Evolutionary conservation across 345 rosid genomes (phyloP), one percentile per base, ranked within the genome.

Genomic region (Geranium brycei): DNA sequence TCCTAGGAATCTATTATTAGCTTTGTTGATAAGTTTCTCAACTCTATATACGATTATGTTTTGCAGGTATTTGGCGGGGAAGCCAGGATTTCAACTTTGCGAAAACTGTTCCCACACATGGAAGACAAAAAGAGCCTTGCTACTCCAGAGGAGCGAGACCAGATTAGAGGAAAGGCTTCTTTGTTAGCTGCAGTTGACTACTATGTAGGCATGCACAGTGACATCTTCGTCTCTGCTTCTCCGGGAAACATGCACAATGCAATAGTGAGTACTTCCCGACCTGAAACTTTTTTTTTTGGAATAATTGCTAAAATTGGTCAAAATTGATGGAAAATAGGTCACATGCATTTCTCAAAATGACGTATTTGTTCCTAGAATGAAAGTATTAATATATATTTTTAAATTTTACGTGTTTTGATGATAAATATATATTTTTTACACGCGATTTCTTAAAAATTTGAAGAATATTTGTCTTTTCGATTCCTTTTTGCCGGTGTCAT

Each of bases 191-290:
- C 97, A 23, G 82, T 95, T 19, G 96, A 95, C 70, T 95, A 95
- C 76, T 87, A 91, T 61, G 82, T 91, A 12, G 80, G 89, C 71
- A 80, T 88, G 97, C 88, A 88, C 64, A 93, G 97, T 11, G 86
- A 93, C 74, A 77, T 93, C 64, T 93, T 91, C 77, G 78, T 95
- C 68, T 88, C 97, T 4, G 93, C 99, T 19, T 95, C 97, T 58
- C 99, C 91, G 7, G 96, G 97, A 65, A 95, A 95, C 72, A 95
- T 95, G 99, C 97, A 95, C 77, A 91, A 95, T 67, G 97, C 97
- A 31, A 64, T 91, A 72, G 99, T 85, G 71, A 82, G 77, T 71
- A 41, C 19, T 63, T 38, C 47, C 47, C 4, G 47, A 38, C 47
- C 6, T 3, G 6, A 5, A 38, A 38, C 1, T 3, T 38, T 38